Conservation (phyloP, 805 yeast species). For the Metschnikowia lachancei region DNA sequence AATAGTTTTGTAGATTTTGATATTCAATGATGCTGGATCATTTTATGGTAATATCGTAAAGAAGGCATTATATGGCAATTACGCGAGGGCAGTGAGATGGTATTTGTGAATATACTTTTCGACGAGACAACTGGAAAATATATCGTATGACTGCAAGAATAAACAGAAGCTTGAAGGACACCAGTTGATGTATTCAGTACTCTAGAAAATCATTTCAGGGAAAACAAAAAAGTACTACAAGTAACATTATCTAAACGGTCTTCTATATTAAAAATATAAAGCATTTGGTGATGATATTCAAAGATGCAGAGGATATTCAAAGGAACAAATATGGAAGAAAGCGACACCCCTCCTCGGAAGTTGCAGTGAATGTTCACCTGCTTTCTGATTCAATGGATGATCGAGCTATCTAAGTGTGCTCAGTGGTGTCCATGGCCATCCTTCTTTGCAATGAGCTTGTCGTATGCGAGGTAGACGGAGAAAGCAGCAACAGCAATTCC, state of each 20-base stretch:
- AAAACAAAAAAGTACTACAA: not conserved
- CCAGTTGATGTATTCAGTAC: not conserved
- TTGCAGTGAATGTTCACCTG: too few species aligned
- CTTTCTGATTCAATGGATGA: not conserved
- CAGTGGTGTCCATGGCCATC: constrained; percentile 28
- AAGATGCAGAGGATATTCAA: too few species aligned
- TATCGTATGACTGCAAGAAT: too few species aligned
- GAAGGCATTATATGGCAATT: too few species aligned
- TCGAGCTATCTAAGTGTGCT: not conserved
- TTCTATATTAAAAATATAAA: not conserved
- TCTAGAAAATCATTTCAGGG: too few species aligned
- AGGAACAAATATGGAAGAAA: too few species aligned
- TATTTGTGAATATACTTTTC: too few species aligned
- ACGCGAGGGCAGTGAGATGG: too few species aligned
- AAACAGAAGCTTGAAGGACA: too few species aligned
- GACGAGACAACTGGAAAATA: too few species aligned
- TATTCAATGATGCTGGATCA: not conserved
- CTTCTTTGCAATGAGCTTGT: constrained; percentile 46
- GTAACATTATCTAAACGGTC: not conserved
- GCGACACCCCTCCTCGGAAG: too few species aligned
- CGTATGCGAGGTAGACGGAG: constrained; percentile 59
- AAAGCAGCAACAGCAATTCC: constrained; percentile 78
- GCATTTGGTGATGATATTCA: not conserved
- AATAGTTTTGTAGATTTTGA: not conserved
- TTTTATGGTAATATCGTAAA: too few species aligned